These are phyloP conservation scores for Actinomortierella wolfii DNA, from an alignment of 371 early-diverging fungal species.

Conservation along the genomic window DNA sequence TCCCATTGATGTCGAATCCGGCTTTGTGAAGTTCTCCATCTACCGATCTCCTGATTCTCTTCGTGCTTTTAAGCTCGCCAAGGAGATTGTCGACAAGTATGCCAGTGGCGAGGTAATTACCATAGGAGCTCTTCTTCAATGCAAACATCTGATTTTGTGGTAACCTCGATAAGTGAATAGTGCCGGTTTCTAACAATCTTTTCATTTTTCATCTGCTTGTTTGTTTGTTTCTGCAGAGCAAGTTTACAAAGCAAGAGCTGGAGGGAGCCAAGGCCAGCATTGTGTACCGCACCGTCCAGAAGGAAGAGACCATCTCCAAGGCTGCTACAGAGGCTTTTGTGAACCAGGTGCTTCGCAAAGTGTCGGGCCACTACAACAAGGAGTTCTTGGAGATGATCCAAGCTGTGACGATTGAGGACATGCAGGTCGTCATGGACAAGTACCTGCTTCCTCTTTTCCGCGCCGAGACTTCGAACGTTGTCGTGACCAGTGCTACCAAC, in stretches of 20 bases:
- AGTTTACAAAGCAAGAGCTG: slow-evolving; percentile 58
- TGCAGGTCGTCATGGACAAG: slow-evolving; percentile 56
- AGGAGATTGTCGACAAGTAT: slow-evolving; percentile 57
- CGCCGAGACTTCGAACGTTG: slow-evolving; percentile 56
- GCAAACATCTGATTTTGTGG: too few species aligned
- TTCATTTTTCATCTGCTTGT: too few species aligned
- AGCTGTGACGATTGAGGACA: slow-evolving; percentile 47
- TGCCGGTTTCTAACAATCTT: too few species aligned
- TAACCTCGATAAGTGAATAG: too few species aligned
- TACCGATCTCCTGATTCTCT: slow-evolving; percentile 65
- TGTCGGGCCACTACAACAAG: slow-evolving; percentile 58
- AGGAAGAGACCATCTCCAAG: slow-evolving; percentile 59
- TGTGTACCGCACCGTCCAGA: slow-evolving; percentile 61
- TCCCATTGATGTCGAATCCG: slow-evolving; percentile 54
- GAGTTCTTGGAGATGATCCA: slow-evolving; percentile 52
- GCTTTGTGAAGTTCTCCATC: slow-evolving; percentile 58
- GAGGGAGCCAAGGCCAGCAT: slow-evolving; percentile 73
- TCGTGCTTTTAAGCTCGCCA: slow-evolving; percentile 65
- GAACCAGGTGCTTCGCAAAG: slow-evolving; percentile 61
- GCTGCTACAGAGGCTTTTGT: slow-evolving; percentile 67
- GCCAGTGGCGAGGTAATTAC: slow-evolving; percentile 49
- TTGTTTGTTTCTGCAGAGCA: slow-evolving; percentile 32
- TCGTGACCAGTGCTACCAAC: slow-evolving; percentile 58
- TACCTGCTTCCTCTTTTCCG: slow-evolving; percentile 62
- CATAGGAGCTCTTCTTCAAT: background rate